These are phyloP conservation scores for Penicillium corylophilum DNA, from an alignment of 2,329 filamentous ascomycete genomes.

Conservation along the genomic window DNA sequence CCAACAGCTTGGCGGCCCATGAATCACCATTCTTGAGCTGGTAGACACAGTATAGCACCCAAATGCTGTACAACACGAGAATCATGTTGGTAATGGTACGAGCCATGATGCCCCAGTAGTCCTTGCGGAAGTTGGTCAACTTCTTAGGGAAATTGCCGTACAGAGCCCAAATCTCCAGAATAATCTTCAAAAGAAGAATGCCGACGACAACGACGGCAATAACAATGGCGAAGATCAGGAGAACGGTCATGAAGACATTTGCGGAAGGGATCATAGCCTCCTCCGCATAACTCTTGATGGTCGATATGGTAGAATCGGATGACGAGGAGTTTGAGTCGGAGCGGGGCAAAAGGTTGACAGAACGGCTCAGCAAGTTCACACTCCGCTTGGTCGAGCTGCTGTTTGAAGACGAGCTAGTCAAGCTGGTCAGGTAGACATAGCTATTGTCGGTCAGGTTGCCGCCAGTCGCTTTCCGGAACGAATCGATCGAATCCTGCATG, in stretches of 20 bases:
- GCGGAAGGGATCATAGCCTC: constrained; percentile 79
- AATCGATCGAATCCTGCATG: constrained; percentile 80
- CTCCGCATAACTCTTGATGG: constrained; percentile 77
- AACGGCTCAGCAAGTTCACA: constrained; percentile 45
- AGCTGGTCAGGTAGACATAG: constrained; percentile 70
- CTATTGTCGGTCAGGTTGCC: constrained; percentile 83
- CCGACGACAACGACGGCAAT: constrained; percentile 80
- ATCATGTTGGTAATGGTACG: constrained; percentile 89
- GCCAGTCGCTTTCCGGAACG: constrained; percentile 75
- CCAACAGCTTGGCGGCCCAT: constrained; percentile 84
- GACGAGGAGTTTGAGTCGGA: constrained; percentile 44
- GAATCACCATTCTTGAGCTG: constrained; percentile 94
- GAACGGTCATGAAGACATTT: constrained; percentile 94
- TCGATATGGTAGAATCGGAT: constrained; percentile 7
- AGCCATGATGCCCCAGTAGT: constrained; percentile 92
- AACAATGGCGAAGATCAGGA: constrained; percentile 83
- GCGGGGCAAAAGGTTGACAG: constrained; percentile 54
- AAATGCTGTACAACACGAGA: constrained; percentile 86
- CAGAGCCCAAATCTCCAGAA: constrained; percentile 88
- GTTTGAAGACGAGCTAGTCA: constrained; percentile 60
- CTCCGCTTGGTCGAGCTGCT: constrained; percentile 56
- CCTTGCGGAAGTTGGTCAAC: constrained; percentile 81
- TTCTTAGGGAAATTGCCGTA: constrained; percentile 80
- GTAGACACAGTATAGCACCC: constrained; percentile 94
- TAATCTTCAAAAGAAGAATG: constrained; percentile 85